Percentiles rank a stretch among this genome's conserved stretches.
Conservation (phyloP, 257 asterid genomes). For the Penstemon barbatus region DNA sequence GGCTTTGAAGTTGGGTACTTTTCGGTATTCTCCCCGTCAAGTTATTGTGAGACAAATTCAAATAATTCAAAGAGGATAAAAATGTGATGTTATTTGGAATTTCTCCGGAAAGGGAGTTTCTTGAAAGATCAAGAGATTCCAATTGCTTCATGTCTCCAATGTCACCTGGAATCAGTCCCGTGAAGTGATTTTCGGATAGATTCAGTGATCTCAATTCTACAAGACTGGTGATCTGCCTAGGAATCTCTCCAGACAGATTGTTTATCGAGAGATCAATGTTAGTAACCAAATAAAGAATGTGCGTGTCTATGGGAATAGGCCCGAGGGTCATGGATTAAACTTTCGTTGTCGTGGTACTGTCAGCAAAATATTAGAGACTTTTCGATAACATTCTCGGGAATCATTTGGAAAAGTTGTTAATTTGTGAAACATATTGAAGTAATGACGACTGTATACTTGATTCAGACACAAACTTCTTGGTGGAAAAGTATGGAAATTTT, state of each 20-base stretch:
- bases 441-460: too few relatives aligned
- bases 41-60: constrained; percentile 16
- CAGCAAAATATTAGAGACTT: too few relatives aligned
- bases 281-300: constrained; percentile 12
- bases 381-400: too few relatives aligned
- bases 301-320: background rate
- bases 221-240: constrained; percentile 23
- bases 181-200: constrained; percentile 23
- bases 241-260: constrained; percentile 28
- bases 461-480: too few relatives aligned
- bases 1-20: background rate
- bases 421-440: too few relatives aligned
- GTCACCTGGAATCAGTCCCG: constrained; percentile 20
- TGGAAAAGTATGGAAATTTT: too few relatives aligned
- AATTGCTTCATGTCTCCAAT: constrained; percentile 5
- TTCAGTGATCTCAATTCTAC: constrained; percentile 24
- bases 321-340: too few relatives aligned
- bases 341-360: too few relatives aligned
- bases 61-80: background rate
- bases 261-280: constrained; percentile 33
- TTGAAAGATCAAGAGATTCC: constrained; percentile 25
- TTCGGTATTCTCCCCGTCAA: constrained; percentile 23
- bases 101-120: constrained; percentile 22
- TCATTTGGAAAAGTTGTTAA: too few relatives aligned
- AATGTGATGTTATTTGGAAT: constrained; percentile 19